Evolutionary conservation across 257 asterid genomes (phyloP), one percentile per base, ranked within the genome.

Genomic region (Solanum gracilifrons): DNA sequence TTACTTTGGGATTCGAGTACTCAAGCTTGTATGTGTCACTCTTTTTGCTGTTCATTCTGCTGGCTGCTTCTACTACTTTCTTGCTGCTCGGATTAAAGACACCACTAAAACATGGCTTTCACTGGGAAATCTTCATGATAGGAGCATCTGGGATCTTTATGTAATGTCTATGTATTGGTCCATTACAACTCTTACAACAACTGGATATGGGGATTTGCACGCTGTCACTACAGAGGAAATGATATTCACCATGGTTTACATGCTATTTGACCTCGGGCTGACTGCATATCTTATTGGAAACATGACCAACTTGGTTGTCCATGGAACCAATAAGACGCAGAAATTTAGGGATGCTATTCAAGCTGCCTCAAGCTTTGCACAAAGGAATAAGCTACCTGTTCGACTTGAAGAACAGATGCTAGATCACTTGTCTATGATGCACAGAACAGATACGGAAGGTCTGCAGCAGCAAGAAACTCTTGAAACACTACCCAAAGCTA

Each of bases 221-320:
- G 93, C 98, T 13, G 95, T 93, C 41, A 89, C 90, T 88, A 88
- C 89, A 58, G 43, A 39, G 31, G 98, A 95, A 89, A 95, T 90
- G 94, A 33, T 94, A 88, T 95, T 91, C 31, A 89, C 62, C 91
- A 88, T 93, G 77, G 69, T 93, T 87, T 95, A 88, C 89, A 92
- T 94, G 92, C 77, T 95, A 35, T 92, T 95, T 87, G 91, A 94
- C 92, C 93, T 95, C 5, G 96, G 95, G 16, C 90, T 95, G 80
- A 86, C 93, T 7, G 89, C 98, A n/a, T 95, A 95, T 87, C 89
- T 94, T 87, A 94, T 95, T 58, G 98, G 98, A 64, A 95, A 95
- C 92, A 93, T 95, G 98, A 95, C 98, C 88, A 95, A 95, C 92
- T 87, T 95, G 94, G 94, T 95, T 80, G 98, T 95, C 51, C 98